phyloP scores from a whole-genome alignment of 129 eudicot species.

The Artemisia argyi region DNA sequence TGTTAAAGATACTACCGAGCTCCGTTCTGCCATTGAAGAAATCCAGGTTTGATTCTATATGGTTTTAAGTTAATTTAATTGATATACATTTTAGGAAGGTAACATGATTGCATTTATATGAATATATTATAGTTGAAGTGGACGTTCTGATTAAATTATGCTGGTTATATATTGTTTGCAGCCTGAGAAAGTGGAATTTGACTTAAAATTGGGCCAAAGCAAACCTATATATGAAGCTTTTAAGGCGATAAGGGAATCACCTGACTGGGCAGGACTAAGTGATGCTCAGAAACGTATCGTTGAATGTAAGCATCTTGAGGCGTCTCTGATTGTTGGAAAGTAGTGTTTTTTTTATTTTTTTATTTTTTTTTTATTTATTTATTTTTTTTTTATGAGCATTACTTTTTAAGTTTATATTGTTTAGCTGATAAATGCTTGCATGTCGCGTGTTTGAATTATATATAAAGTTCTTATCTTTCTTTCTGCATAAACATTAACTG shows the following conservation, averaged over 20 bases:
- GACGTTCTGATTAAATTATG: neutral
- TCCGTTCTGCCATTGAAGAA: slow-evolving; percentile 92
- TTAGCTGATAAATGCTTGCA: neutral
- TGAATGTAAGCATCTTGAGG: slow-evolving; percentile 53
- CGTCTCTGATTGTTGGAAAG: neutral
- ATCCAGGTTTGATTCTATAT: slow-evolving; percentile 57
- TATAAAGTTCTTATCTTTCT: neutral
- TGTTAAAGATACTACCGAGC: slow-evolving; percentile 78
- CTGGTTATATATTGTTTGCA: slow-evolving; percentile 27
- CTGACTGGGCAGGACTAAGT: slow-evolving; percentile 66
- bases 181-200: slow-evolving; percentile 90
- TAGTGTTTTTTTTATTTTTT: too few relatives aligned
- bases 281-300: slow-evolving; percentile 89
- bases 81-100: neutral
- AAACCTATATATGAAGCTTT: slow-evolving; percentile 88
- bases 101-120: neutral
- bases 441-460: neutral
- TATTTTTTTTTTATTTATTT: neutral
- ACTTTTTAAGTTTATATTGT: neutral
- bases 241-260: slow-evolving; percentile 72
- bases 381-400: neutral
- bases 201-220: slow-evolving; percentile 82
- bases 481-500: neutral
- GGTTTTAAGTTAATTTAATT: neutral
- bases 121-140: neutral